Evolutionary conservation across 2,329 filamentous ascomycete genomes (phyloP).

Genomic region (Fusarium oxysporum): DNA sequence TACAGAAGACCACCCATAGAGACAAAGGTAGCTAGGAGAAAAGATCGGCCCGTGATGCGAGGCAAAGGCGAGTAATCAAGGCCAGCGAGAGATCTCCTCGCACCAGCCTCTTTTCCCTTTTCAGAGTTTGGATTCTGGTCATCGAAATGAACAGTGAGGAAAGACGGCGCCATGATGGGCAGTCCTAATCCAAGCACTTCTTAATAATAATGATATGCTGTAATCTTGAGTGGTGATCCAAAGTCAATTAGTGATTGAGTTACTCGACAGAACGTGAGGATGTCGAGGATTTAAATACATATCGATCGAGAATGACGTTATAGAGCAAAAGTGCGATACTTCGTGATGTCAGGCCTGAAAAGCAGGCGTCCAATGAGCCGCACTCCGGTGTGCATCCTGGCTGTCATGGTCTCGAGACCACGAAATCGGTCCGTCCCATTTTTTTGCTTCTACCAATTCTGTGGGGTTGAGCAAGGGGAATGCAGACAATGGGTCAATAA

Average conservation of each 20-base stretch:
- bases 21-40: constrained; percentile 55
- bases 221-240: not conserved
- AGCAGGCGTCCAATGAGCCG: constrained; percentile 6
- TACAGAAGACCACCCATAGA: constrained; percentile 61
- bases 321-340: not conserved
- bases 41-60: constrained; percentile 51
- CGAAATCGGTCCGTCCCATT: constrained; percentile 43
- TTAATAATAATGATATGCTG: no score
- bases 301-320: not conserved
- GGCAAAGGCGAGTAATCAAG: constrained; percentile 60
- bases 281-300: not conserved
- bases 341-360: constrained; percentile 28
- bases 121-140: constrained; percentile 56
- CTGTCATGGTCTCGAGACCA: constrained; percentile 29
- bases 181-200: not conserved
- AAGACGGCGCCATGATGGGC: constrained; percentile 38
- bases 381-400: not conserved
- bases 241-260: not conserved
- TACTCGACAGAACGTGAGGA: not conserved
- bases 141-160: constrained; percentile 54
- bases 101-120: constrained; percentile 44
- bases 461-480: constrained; percentile 14
- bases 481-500: not conserved
- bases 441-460: constrained; percentile 9
- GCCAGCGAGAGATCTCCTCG: constrained; percentile 50